Conservation (phyloP, 164 flowering plant species). For the Amborella trichopoda region DNA sequence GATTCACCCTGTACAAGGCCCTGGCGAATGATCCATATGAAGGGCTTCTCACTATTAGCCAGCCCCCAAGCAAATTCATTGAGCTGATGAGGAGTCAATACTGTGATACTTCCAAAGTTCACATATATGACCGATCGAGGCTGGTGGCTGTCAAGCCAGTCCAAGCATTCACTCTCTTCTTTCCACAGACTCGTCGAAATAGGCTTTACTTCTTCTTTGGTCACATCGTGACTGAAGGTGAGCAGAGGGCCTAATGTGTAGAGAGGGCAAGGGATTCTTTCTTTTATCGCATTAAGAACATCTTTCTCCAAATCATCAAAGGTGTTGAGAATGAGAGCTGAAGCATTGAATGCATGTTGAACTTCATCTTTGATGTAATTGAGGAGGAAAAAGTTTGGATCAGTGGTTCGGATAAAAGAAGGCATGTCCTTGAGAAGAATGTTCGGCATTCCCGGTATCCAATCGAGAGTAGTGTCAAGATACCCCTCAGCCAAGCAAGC, state of each 20-base stretch:
- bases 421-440: conserved; percentile 30
- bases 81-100: conserved; percentile 16
- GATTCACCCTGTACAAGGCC: conserved; percentile 21
- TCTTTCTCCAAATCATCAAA: conserved; percentile 11
- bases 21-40: conserved; percentile 31
- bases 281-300: conserved; percentile 4
- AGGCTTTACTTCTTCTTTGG: conserved; percentile 6
- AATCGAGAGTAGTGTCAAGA: conserved; percentile 23
- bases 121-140: conserved; percentile 22
- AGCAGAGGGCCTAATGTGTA: conserved; percentile 32
- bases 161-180: conserved; percentile 17
- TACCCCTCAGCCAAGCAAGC: conserved; percentile 22
- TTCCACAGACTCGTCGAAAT: conserved; percentile 21
- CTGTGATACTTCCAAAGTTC: conserved; percentile 23
- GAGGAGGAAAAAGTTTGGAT: conserved; percentile 18
- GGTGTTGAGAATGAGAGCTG: conserved; percentile 19
- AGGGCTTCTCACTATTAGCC: conserved; percentile 17
- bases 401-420: conserved; percentile 18
- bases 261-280: conserved; percentile 3
- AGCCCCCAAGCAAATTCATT: conserved; percentile 33
- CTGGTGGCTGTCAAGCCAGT: conserved; percentile 19
- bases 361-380: conserved; percentile 16
- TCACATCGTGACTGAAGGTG: conserved; percentile 4
- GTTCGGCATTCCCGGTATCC: conserved; percentile 27
- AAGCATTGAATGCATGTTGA: conserved; percentile 9